Evolutionary conservation across 2,329 filamentous ascomycete genomes (phyloP), one percentile per base, ranked within the genome.

Genomic region (Claviceps monticola): DNA sequence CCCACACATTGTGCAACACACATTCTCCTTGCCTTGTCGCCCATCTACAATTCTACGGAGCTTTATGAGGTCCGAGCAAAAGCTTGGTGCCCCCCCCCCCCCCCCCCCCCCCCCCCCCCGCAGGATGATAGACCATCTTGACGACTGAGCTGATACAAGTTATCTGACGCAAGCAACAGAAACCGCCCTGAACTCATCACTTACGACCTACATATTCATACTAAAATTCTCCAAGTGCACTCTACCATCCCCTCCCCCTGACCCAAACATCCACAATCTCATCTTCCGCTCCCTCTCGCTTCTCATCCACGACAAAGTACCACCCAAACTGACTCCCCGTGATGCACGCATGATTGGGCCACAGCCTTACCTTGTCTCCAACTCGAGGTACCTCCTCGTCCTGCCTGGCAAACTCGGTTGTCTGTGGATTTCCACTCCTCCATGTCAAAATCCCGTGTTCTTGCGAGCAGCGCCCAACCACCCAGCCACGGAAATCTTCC

Each of bases 341-440:
- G 58, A 91, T 83, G 63, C 87, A 93, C 38, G 86, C 80, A 68
- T 93, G 87, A 59, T 91, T 91, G 0, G 86, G 86, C 80, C 83
- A 90, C 7, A 91, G 69, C 53, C 80, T 72, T 26, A 90, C 66
- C 60, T 80, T 79, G 61, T 88, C 77, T 0, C 86, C 86, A 36
- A 87, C 70, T 11, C 70, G 64, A 0, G 72, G 73, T 41, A 71
- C 67, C 13, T 61, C 56, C 46, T 53, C 49, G 16, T 58, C 54
- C 42, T 55, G 44, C 17, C 17, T 13, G 14, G 48, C 17, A 26
- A 53, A 21, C 16, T 50, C 54, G 0, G 69, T 26, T 1, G 6
- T 67, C 14, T 70, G 67, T 13, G 56, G 54, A 49, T 61, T 56
- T 21, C 60, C 60, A 3, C 53, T 46, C 21, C 56, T 55, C 79